Conservation (phyloP, 352 stramenopile species). For the Phytophthora boehmeriae region DNA sequence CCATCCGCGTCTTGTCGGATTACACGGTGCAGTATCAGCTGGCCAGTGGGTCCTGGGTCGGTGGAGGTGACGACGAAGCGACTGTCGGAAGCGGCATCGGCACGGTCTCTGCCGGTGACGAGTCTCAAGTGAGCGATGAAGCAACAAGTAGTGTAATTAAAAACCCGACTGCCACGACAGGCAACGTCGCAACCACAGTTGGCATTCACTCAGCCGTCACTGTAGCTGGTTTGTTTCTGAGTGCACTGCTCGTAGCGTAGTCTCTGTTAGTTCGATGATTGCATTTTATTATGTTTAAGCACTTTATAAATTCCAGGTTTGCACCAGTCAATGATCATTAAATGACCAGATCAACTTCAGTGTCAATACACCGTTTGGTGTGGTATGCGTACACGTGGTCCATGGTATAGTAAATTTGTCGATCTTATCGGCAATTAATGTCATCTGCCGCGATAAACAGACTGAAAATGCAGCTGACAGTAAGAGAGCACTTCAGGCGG, state of each 20-base stretch:
- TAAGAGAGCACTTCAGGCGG: too few relatives aligned
- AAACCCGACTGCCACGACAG: slow-evolving; percentile 11
- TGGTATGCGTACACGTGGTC: too few relatives aligned
- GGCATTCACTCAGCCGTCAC: neutral
- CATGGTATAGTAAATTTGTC: too few relatives aligned
- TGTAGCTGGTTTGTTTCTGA: slow-evolving; percentile 4
- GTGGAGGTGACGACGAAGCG: slow-evolving; percentile 22
- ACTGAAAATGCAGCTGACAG: too few relatives aligned
- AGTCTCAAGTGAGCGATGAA: slow-evolving; percentile 23
- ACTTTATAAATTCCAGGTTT: too few relatives aligned
- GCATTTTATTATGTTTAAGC: slow-evolving; percentile 1
- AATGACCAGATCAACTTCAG: too few relatives aligned
- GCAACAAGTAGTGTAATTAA: slow-evolving; percentile 22
- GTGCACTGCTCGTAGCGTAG: slow-evolving; percentile 23
- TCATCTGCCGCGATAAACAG: too few relatives aligned
- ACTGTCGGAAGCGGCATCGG: slow-evolving; percentile 16
- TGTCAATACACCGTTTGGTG: too few relatives aligned
- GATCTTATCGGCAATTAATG: too few relatives aligned
- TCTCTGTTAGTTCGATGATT: slow-evolving; percentile 11
- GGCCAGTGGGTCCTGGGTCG: slow-evolving; percentile 32
- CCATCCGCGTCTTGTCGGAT: slow-evolving; percentile 33
- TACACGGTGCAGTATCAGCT: slow-evolving; percentile 45
- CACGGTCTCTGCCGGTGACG: slow-evolving; percentile 31
- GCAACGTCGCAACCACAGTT: slow-evolving; percentile 10
- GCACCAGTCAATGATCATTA: too few relatives aligned